These are phyloP conservation scores for Mortierella sp. DNA, from an alignment of 371 early-diverging fungal genomes.

Conservation along the genomic window DNA sequence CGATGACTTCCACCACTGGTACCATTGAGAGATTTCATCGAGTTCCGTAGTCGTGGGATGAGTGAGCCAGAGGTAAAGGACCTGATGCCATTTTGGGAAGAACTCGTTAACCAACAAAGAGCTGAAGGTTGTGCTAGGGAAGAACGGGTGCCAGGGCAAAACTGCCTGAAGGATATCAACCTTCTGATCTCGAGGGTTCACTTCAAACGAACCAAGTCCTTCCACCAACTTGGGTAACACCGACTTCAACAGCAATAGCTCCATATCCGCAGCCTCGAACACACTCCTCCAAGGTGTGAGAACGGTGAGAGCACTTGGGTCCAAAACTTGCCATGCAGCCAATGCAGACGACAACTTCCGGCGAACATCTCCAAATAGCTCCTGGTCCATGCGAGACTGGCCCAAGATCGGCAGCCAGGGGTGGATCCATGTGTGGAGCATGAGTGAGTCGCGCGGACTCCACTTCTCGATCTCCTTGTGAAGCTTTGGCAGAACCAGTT, in stretches of 20 bases:
- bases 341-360: conserved; percentile 73
- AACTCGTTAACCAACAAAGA: conserved; percentile 84
- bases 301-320: conserved; percentile 70
- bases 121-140: conserved; percentile 68
- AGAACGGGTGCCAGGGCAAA: conserved; percentile 74
- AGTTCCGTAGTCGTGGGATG: conserved; percentile 65
- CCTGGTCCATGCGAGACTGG: conserved; percentile 66
- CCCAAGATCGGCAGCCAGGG: conserved; percentile 88
- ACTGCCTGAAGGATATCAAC: conserved; percentile 61
- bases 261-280: conserved; percentile 71
- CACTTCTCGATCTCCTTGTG: conserved; percentile 73
- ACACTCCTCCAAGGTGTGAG: conserved; percentile 82
- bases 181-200: conserved; percentile 85
- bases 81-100: conserved; percentile 81
- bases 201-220: conserved; percentile 74
- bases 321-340: conserved; percentile 79
- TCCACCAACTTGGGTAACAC: conserved; percentile 81
- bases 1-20: conserved; percentile 79
- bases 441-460: conserved; percentile 79
- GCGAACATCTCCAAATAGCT: conserved; percentile 72
- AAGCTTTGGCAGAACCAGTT: conserved; percentile 85
- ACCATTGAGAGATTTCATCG: conserved; percentile 85
- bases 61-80: conserved; percentile 78
- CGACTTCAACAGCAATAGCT: conserved; percentile 68
- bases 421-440: conserved; percentile 86